phyloP scores from a whole-genome alignment of 345 rosid species.

The Isatis tinctoria region DNA sequence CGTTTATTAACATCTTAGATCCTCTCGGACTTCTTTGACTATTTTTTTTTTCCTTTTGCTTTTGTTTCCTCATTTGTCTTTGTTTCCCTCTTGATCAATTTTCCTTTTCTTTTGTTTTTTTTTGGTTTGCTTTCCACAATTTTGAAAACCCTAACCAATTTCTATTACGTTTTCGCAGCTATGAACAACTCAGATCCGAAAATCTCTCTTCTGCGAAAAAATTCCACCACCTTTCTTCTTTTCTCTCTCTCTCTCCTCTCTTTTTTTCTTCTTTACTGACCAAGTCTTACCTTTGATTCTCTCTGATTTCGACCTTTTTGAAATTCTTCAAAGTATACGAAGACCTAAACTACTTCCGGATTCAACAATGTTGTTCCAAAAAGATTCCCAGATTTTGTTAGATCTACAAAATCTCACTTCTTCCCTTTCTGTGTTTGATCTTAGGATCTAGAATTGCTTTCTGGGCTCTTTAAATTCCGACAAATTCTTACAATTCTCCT shows the following conservation, averaged over 20 bases:
- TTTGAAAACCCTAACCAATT: conserved; percentile 13
- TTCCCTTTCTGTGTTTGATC: not conserved
- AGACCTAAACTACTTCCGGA: not conserved
- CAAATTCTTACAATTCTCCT: not conserved
- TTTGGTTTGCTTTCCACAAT: not conserved
- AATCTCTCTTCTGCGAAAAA: conserved; percentile 20
- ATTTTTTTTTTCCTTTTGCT: not conserved
- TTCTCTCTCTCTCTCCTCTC: conserved; percentile 13
- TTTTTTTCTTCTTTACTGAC: conserved; percentile 13
- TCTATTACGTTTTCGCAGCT: not conserved
- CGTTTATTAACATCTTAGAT: not conserved
- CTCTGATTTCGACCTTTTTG: not conserved
- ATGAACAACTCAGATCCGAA: conserved; percentile 44
- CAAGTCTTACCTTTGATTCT: conserved; percentile 15
- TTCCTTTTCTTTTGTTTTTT: not conserved
- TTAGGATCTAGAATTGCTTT: conserved; percentile 13
- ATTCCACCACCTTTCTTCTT: conserved; percentile 10
- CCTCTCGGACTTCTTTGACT: conserved; percentile 3
- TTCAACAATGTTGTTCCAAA: conserved; percentile 16
- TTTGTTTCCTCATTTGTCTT: not conserved
- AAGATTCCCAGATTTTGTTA: not conserved
- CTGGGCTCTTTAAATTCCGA: conserved; percentile 5
- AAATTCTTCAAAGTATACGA: not conserved
- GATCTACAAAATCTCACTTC: conserved; percentile 13
- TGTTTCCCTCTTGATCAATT: not conserved